These are phyloP conservation scores for Clonostachys chloroleuca DNA, from an alignment of 2,329 filamentous ascomycete species.

Conservation along the genomic window DNA sequence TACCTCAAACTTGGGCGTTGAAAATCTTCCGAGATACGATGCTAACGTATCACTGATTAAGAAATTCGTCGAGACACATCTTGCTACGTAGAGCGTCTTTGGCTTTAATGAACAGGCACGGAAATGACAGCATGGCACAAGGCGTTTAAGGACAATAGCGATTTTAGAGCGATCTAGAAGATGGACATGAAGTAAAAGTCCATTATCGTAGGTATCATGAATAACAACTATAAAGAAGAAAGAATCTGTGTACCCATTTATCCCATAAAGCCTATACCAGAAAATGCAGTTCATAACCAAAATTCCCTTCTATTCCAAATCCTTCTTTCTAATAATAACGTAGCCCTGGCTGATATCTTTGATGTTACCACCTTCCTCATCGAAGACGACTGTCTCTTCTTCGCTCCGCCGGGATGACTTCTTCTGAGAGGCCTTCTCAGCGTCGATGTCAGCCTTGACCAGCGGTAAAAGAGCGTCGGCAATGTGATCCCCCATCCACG, in stretches of 20 bases:
- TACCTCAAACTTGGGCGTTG: not conserved
- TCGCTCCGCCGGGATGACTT: not conserved
- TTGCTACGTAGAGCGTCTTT: constrained; percentile 25
- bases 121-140: not conserved
- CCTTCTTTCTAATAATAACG: constrained; percentile 45
- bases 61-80: constrained; percentile 53
- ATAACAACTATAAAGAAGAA: not conserved
- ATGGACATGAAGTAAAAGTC: not conserved
- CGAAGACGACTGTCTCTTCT: constrained; percentile 19
- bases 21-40: not conserved
- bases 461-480: constrained; percentile 47
- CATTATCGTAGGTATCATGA: not conserved
- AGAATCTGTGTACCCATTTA: not conserved
- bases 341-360: constrained; percentile 45
- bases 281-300: not conserved
- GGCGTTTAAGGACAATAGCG: not conserved
- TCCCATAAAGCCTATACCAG: not conserved
- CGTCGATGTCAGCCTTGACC: constrained; percentile 9
- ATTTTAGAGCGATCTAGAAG: not conserved
- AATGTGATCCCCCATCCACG: constrained; percentile 55
- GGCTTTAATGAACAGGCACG: not conserved
- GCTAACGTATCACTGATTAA: constrained; percentile 14
- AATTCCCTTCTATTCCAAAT: constrained; percentile 35
- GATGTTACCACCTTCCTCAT: constrained; percentile 46
- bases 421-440: not conserved